A percentile compares a stretch with the other conserved stretches of the same genome.
Evolutionary conservation across 1,284 basidiomycete genomes (phyloP).

Genomic region (Sporisorium iseilematis-ciliati): DNA sequence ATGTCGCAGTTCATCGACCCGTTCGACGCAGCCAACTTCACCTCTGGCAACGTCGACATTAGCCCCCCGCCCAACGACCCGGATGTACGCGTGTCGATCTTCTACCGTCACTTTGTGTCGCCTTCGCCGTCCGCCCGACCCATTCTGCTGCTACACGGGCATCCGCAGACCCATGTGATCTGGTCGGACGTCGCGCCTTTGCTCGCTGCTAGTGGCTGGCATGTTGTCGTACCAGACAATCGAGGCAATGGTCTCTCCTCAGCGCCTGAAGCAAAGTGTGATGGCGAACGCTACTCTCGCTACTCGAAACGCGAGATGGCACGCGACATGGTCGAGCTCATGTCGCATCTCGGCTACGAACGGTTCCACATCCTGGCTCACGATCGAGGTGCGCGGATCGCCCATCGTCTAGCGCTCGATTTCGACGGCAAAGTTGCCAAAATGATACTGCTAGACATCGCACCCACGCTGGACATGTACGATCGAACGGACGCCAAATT

Average conservation of each 20-base stretch:
- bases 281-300: conserved; percentile 15
- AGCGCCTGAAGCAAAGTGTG: conserved; percentile 49
- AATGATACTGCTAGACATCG: conserved; percentile 68
- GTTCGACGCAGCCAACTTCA: conserved; percentile 21
- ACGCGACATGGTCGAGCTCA: conserved; percentile 69
- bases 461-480: conserved; percentile 69
- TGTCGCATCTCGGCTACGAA: conserved; percentile 65
- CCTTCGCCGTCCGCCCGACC: not conserved
- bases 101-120: conserved; percentile 30
- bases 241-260: conserved; percentile 63
- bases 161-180: conserved; percentile 70
- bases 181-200: conserved; percentile 66
- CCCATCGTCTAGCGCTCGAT: conserved; percentile 70
- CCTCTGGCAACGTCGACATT: not conserved
- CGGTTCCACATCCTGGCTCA: conserved; percentile 69
- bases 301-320: conserved; percentile 71
- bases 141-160: conserved; percentile 70
- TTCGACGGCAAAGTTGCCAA: conserved; percentile 64
- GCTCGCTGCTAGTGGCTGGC: conserved; percentile 64
- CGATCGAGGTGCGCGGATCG: conserved; percentile 71
- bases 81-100: conserved; percentile 27
- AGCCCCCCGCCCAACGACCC: conserved; percentile 20
- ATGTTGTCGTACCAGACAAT: conserved; percentile 69
- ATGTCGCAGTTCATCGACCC: conserved; percentile 20
- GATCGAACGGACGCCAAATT: conserved; percentile 66